These are phyloP conservation scores for Jatropha podagrica DNA, from an alignment of 441 rosid genomes.

Conservation along the genomic window DNA sequence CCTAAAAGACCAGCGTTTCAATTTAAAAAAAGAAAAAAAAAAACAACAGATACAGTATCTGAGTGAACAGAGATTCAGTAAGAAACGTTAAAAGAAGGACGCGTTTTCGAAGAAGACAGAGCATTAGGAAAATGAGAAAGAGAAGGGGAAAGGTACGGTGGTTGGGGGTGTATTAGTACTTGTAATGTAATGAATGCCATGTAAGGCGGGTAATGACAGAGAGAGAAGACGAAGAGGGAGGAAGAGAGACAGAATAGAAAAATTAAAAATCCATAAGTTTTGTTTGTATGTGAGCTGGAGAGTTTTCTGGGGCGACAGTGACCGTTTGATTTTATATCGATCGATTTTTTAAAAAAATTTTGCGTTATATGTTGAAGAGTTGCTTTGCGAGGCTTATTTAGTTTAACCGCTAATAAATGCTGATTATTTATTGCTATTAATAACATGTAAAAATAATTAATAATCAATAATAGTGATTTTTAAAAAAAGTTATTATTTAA, in stretches of 20 bases:
- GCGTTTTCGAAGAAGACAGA: background rate
- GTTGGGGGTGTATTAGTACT: slow-evolving; percentile 3
- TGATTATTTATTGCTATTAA: no score
- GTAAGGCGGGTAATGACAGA: background rate
- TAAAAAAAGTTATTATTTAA: no score
- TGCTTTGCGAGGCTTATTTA: no score
- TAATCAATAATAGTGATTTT: no score
- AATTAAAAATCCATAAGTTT: background rate
- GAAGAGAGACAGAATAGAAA: background rate
- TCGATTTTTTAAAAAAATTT: no score
- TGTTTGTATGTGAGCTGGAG: background rate
- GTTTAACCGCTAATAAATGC: no score
- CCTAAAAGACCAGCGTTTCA: background rate
- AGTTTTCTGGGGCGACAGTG: background rate
- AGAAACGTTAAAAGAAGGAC: background rate
- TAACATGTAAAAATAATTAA: no score
- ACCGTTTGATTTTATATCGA: background rate
- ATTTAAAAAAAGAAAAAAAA: no score
- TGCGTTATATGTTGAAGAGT: no score
- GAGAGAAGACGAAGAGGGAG: background rate
- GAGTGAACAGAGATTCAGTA: background rate
- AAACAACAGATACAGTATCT: background rate
- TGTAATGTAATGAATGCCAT: background rate
- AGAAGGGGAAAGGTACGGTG: slow-evolving; percentile 6
- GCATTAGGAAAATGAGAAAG: background rate